phyloP scores from a whole-genome alignment of 768 basidiomycete species.

The Lactarius evosmus region DNA sequence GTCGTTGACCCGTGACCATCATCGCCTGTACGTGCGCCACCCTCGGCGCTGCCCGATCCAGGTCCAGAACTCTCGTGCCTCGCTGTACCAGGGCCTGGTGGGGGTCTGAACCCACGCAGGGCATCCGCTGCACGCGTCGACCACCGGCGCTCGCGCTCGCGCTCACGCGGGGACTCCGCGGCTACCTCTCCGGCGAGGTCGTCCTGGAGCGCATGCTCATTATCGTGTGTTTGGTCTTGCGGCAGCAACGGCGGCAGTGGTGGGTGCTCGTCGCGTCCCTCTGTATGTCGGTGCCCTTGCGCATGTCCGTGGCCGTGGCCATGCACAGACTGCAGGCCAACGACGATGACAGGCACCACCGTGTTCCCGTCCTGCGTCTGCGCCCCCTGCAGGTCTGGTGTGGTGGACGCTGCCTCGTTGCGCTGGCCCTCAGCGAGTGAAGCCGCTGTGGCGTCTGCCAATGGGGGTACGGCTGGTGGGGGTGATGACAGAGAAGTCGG shows the following conservation, averaged over 20 bases:
- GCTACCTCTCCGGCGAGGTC: neutral
- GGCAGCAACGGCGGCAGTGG: neutral
- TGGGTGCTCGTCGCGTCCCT: constrained; percentile 12
- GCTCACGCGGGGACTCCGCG: constrained; percentile 1
- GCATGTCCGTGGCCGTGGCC: constrained; percentile 33
- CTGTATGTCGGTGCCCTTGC: constrained; percentile 18
- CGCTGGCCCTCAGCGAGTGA: constrained; percentile 26
- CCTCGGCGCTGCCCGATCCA: constrained; percentile 1
- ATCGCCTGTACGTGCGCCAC: constrained; percentile 13
- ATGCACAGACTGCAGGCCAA: constrained; percentile 75
- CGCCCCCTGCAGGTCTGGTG: constrained; percentile 19
- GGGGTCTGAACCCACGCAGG: constrained; percentile 50
- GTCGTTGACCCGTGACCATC: constrained; percentile 51
- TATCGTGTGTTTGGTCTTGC: constrained; percentile 1
- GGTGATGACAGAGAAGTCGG: constrained; percentile 1
- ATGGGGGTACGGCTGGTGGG: neutral
- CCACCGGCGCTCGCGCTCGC: constrained; percentile 46
- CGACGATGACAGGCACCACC: constrained; percentile 80
- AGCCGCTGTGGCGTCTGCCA: constrained; percentile 7
- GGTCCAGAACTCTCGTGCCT: constrained; percentile 25
- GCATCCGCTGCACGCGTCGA: constrained; percentile 62
- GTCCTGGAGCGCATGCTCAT: constrained; percentile 1
- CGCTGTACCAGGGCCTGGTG: constrained; percentile 25
- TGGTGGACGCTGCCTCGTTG: neutral
- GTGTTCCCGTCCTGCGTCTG: constrained; percentile 31